These are phyloP conservation scores for Peniophora sp. DNA, from an alignment of 1,284 basidiomycete genomes.

Conservation along the genomic window DNA sequence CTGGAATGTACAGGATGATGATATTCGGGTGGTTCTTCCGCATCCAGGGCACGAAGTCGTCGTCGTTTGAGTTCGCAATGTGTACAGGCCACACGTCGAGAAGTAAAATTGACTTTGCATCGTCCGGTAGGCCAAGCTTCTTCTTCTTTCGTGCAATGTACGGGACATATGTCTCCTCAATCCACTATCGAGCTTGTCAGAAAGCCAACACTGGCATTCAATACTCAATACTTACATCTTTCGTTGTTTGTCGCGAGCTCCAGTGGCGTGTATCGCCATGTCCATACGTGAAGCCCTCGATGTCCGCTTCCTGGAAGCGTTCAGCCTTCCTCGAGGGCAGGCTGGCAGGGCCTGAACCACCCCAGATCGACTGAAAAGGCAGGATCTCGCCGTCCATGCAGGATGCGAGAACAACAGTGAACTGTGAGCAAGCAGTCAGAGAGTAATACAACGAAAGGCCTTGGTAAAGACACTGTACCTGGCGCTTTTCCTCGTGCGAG, in stretches of 20 bases:
- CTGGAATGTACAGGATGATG: slow-evolving; percentile 18
- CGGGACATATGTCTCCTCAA: slow-evolving; percentile 15
- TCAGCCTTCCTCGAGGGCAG: too few relatives aligned
- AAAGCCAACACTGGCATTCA: slow-evolving; percentile 7
- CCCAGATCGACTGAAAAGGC: slow-evolving; percentile 22
- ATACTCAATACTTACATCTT: too few relatives aligned
- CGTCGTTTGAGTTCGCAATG: slow-evolving; percentile 10
- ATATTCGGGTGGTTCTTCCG: slow-evolving; percentile 14
- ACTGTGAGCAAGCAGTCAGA: too few relatives aligned
- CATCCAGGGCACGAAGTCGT: slow-evolving; percentile 20
- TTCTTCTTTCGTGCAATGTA: slow-evolving; percentile 12
- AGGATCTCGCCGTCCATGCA: slow-evolving; percentile 18
- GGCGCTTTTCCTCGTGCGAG: slow-evolving; percentile 24
- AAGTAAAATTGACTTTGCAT: slow-evolving; percentile 11
- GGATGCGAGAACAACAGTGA: slow-evolving; percentile 21
- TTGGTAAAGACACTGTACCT: too few relatives aligned
- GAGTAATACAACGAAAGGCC: too few relatives aligned
- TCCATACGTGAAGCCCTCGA: too few relatives aligned
- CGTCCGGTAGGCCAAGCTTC: background rate
- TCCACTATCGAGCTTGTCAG: slow-evolving; percentile 14
- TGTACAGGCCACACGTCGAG: slow-evolving; percentile 21
- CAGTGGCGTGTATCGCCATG: too few relatives aligned
- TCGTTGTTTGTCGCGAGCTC: too few relatives aligned
- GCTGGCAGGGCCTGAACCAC: slow-evolving; percentile 5
- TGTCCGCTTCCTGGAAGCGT: too few relatives aligned